Percentiles rank a stretch among this genome's conserved stretches.
phyloP scores from a whole-genome alignment of 2,329 filamentous ascomycete genomes.

The Fulvia fulva region DNA sequence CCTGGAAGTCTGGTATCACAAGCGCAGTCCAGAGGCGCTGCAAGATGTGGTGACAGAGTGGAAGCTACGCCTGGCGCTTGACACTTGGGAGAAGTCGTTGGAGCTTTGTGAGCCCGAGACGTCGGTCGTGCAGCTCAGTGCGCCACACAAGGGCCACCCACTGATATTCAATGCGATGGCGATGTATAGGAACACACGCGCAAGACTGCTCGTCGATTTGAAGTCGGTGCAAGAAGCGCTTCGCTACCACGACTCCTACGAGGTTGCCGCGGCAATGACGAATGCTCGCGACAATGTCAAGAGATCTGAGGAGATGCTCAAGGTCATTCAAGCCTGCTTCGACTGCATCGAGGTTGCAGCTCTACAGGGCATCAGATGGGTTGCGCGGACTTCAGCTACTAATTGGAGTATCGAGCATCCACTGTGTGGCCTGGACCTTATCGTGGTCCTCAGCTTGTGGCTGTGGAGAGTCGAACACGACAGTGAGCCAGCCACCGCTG shows the following conservation, averaged over 20 bases:
- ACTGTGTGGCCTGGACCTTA: conserved; percentile 90
- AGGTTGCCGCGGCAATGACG: conserved; percentile 95
- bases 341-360: conserved; percentile 96
- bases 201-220: conserved; percentile 87
- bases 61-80: conserved; percentile 89
- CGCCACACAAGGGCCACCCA: conserved; percentile 92
- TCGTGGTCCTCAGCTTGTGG: conserved; percentile 97
- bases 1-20: conserved; percentile 98
- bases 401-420: conserved; percentile 99
- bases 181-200: conserved; percentile 89
- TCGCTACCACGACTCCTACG: conserved; percentile 93
- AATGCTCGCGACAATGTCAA: conserved; percentile 89
- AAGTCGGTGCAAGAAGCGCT: conserved; percentile 95
- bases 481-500: conserved; percentile 80
- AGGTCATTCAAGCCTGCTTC: conserved; percentile 96
- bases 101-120: conserved; percentile 89
- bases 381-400: conserved; percentile 92
- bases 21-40: conserved; percentile 93
- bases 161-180: conserved; percentile 98
- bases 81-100: conserved; percentile 98
- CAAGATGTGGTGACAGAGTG: conserved; percentile 98
- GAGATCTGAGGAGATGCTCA: conserved; percentile 95
- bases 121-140: conserved; percentile 82
- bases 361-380: conserved; percentile 91
- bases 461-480: conserved; percentile 99